A percentile compares a stretch with the other conserved stretches of the same genome.
Evolutionary conservation across 1,284 basidiomycete genomes (phyloP).

Genomic region (Salmacisia buchloeana): DNA sequence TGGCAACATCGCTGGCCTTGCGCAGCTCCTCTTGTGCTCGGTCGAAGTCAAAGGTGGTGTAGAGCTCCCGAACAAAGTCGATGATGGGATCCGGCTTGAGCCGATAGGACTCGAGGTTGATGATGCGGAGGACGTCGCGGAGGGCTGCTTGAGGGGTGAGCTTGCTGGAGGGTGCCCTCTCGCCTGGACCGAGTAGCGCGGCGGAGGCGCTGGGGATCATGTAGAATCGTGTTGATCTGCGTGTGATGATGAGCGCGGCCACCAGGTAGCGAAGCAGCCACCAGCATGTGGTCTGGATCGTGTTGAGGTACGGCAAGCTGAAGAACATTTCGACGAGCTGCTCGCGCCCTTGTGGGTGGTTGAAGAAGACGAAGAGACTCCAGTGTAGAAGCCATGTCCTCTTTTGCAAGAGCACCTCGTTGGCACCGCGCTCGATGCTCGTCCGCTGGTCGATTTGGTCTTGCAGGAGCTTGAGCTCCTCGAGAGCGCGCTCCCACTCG

Average conservation of each 20-base stretch:
- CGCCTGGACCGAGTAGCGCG: conserved; percentile 25
- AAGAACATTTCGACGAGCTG: conserved; percentile 94
- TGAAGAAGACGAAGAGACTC: conserved; percentile 98
- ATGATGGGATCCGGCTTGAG: conserved; percentile 89
- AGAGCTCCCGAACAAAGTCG: conserved; percentile 84
- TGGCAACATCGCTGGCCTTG: conserved; percentile 74
- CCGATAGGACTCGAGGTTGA: conserved; percentile 50
- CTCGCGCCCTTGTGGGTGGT: conserved; percentile 85
- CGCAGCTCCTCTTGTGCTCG: conserved; percentile 77
- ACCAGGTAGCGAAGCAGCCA: conserved; percentile 94
- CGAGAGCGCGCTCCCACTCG: conserved; percentile 85
- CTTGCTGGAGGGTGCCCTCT: conserved; percentile 42
- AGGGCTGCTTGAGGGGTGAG: conserved; percentile 43
- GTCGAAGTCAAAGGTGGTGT: conserved; percentile 85
- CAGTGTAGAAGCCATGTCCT: conserved; percentile 96
- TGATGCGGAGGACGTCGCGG: conserved; percentile 45
- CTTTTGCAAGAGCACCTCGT: conserved; percentile 74
- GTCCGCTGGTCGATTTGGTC: conserved; percentile 71
- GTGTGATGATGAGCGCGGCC: conserved; percentile 82
- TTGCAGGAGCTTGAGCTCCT: conserved; percentile 86
- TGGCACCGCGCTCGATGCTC: neutral
- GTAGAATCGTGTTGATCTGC: conserved; percentile 57
- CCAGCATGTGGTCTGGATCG: conserved; percentile 90
- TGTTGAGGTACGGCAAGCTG: conserved; percentile 90
- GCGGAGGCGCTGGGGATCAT: conserved; percentile 29